Base-by-base conservation (phyloP, 2,329 filamentous ascomycete genomes). In the Ophiostoma populinum region DNA sequence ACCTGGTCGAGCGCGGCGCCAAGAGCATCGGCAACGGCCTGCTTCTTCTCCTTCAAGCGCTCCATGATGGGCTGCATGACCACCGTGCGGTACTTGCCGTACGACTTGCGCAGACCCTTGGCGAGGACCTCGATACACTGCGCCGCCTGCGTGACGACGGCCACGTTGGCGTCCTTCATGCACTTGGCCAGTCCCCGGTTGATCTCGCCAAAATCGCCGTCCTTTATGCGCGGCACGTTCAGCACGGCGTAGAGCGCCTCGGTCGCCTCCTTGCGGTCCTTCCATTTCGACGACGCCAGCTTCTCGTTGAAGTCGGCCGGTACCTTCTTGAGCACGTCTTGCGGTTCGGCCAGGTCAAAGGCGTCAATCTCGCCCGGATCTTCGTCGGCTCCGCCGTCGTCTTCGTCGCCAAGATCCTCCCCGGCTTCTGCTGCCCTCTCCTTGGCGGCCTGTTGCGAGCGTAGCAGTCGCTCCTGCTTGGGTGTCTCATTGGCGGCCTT, bases 141-240 rank as follows among this genome's bases (percentile, higher is more conserved):
- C 3, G 87, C 90, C 6, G 92, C 87, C 43, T 90, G 77, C 2
- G 80, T 90, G 15, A 94, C 90, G 32, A 95, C 90, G 5, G 82
- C 79, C 45, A 98, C 79, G 51, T 98, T 98, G 47, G 92, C 90
- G 47, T 98, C 92, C 56, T 98, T 98, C 90, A 98, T 98, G 47
- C 74, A 83, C 56, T 95, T 98, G 29, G 90, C 87, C 36, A 95
- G 65, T 4, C 73, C 77, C 41, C 81, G 70, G 37, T 81, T 73
- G 45, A 95, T 67, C 47, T 95, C 87, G 51, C 77, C 72, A 50
- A 85, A 95, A 36, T 82, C 78, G 6, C 74, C 81, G 46, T 95
- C 87, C 54, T 93, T 92, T 54, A 98, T 93, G 42, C 78, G 71
- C 11, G 87, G 85, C 26, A 92, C 77, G 47, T 92, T 92, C 37